Conservation (phyloP, 106 monocot genomes). For the Dendrobium nobile region DNA sequence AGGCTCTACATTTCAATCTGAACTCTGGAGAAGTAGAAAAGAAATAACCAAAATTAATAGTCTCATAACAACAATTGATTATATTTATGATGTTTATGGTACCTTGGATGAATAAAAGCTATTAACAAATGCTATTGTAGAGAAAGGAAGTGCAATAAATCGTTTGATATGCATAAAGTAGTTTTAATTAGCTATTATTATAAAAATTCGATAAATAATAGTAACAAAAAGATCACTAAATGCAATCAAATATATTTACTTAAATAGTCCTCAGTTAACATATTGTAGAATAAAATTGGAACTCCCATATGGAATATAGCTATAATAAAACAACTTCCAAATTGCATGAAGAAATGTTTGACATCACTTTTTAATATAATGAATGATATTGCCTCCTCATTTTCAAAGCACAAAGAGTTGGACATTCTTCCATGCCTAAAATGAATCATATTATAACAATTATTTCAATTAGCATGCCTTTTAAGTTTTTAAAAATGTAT, state of each 20-base stretch:
- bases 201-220: too few species aligned
- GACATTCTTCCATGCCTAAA: constrained; percentile 4
- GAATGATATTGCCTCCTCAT: constrained; percentile 9
- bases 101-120: constrained; percentile 41
- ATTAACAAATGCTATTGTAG: constrained; percentile 42
- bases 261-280: not conserved
- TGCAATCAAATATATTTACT: too few species aligned
- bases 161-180: too few species aligned
- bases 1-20: constrained; percentile 13
- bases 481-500: not conserved
- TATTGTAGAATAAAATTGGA: not conserved
- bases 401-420: not conserved
- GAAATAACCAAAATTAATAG: constrained; percentile 9
- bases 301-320: constrained; percentile 13
- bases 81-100: constrained; percentile 61
- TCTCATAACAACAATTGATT: constrained; percentile 34
- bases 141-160: constrained; percentile 14
- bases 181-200: too few species aligned
- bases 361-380: constrained; percentile 13
- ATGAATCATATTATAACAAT: not conserved
- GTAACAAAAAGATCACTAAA: too few species aligned
- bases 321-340: constrained; percentile 12
- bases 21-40: constrained; percentile 11
- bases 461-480: not conserved
- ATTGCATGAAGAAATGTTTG: constrained; percentile 23